Evolutionary conservation across 495 filamentous ascomycete genomes (phyloP).

Genomic region (Penicillium steckii): DNA sequence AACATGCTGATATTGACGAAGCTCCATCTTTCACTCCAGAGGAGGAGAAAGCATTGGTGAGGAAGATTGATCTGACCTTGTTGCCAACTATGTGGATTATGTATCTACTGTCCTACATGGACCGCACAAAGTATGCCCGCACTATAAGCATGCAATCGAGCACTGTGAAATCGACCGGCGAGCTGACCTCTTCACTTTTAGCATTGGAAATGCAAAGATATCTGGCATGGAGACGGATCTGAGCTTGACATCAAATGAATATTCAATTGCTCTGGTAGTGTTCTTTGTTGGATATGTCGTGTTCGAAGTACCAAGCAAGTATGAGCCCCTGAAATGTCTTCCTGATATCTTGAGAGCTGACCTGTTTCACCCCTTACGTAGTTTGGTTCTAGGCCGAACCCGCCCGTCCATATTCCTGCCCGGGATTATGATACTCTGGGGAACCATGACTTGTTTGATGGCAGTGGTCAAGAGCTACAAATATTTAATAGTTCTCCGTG

Average conservation of each 20-base stretch:
- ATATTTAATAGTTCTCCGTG: slow-evolving; percentile 38
- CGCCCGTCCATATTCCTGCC: slow-evolving; percentile 46
- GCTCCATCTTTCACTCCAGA: slow-evolving; percentile 10
- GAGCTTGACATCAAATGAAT: slow-evolving; percentile 32
- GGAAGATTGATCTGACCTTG: slow-evolving; percentile 48
- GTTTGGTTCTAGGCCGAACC: slow-evolving; percentile 38
- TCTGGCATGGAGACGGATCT: slow-evolving; percentile 44
- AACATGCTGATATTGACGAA: slow-evolving; percentile 12
- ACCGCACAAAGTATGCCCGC: slow-evolving; percentile 39
- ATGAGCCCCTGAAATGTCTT: neutral
- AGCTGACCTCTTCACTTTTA: neutral
- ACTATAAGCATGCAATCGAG: neutral
- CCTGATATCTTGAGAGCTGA: neutral
- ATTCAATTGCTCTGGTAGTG: slow-evolving; percentile 34
- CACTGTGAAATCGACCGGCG: no score
- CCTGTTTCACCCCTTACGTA: slow-evolving; percentile 6
- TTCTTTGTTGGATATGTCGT: slow-evolving; percentile 49
- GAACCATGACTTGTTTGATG: slow-evolving; percentile 37
- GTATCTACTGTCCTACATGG: slow-evolving; percentile 51
- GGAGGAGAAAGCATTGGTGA: slow-evolving; percentile 36
- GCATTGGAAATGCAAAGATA: slow-evolving; percentile 48
- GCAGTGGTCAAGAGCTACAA: slow-evolving; percentile 40
- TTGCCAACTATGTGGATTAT: slow-evolving; percentile 49
- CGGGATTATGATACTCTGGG: slow-evolving; percentile 44
- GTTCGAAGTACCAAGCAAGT: slow-evolving; percentile 44